These are phyloP conservation scores for Pueraria montana DNA, from an alignment of 306 rosid genomes.

Conservation along the genomic window DNA sequence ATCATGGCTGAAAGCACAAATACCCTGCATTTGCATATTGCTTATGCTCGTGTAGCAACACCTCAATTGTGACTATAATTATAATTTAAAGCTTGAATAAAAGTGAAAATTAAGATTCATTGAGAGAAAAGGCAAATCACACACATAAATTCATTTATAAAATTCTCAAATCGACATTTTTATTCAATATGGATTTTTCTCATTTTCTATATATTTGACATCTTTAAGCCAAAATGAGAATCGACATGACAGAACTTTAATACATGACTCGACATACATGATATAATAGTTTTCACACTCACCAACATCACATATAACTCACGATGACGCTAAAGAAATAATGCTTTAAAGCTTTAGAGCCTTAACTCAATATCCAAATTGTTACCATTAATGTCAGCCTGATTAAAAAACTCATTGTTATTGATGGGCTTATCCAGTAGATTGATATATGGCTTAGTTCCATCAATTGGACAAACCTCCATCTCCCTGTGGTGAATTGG, in stretches of 20 bases:
- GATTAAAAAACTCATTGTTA: background rate
- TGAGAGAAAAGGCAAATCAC: background rate
- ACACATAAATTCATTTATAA: background rate
- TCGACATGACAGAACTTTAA: background rate
- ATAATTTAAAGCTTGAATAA: background rate
- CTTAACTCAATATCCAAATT: constrained; percentile 54
- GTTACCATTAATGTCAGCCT: constrained; percentile 3
- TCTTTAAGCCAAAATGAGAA: background rate
- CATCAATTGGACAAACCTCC: constrained; percentile 31
- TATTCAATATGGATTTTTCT: background rate
- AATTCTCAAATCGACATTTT: background rate
- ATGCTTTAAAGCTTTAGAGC: constrained; percentile 41
- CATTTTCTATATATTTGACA: background rate
- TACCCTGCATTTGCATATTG: background rate
- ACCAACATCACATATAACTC: background rate
- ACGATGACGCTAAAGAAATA: background rate
- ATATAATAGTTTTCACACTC: background rate
- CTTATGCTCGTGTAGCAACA: background rate
- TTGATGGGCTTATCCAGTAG: constrained; percentile 54
- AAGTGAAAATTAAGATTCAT: background rate
- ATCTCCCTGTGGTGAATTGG: background rate
- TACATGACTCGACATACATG: background rate
- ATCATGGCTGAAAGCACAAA: background rate
- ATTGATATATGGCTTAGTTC: constrained; percentile 54
- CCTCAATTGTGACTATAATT: too few relatives aligned